Evolutionary conservation across 2,329 filamentous ascomycete species (phyloP).

Genomic region (Nothomitra cinnamomea): DNA sequence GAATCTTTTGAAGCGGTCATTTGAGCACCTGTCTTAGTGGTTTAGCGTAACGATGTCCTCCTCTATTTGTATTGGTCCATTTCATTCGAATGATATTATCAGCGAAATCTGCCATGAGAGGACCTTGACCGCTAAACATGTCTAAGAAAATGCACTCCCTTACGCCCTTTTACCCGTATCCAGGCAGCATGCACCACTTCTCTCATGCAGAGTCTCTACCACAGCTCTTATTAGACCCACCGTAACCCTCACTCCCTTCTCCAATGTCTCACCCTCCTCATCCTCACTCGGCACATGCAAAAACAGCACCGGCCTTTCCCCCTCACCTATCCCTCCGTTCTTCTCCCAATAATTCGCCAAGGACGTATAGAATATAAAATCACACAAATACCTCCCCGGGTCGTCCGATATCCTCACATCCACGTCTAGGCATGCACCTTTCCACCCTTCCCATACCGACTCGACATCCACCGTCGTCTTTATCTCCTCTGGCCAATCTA

Average conservation of each 20-base stretch:
- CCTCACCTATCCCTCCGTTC: constrained; percentile 11
- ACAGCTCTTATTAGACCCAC: constrained; percentile 39
- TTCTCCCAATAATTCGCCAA: constrained; percentile 35
- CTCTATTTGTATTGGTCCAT: too few relatives aligned
- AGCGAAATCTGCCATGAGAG: too few relatives aligned
- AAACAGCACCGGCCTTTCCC: constrained; percentile 36
- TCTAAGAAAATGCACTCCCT: too few relatives aligned
- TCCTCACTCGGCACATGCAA: constrained; percentile 52
- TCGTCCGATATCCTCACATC: constrained; percentile 46
- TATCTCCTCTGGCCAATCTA: constrained; percentile 33
- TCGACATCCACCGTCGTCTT: constrained; percentile 38
- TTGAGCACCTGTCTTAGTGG: too few relatives aligned
- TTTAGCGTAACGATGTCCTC: too few relatives aligned
- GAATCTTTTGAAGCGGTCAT: too few relatives aligned
- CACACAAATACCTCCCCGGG: constrained; percentile 57
- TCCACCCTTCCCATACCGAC: constrained; percentile 41
- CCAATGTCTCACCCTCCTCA: constrained; percentile 11
- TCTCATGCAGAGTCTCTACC: constrained; percentile 22
- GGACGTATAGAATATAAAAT: constrained; percentile 61
- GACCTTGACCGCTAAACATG: too few relatives aligned
- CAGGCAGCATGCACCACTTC: neutral
- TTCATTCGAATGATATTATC: too few relatives aligned
- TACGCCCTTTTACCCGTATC: neutral
- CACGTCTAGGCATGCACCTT: constrained; percentile 24
- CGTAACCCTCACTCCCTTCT: constrained; percentile 33